Evolutionary conservation across 2,329 filamentous ascomycete genomes (phyloP).

Genomic region (Fusarium fujikuroi): DNA sequence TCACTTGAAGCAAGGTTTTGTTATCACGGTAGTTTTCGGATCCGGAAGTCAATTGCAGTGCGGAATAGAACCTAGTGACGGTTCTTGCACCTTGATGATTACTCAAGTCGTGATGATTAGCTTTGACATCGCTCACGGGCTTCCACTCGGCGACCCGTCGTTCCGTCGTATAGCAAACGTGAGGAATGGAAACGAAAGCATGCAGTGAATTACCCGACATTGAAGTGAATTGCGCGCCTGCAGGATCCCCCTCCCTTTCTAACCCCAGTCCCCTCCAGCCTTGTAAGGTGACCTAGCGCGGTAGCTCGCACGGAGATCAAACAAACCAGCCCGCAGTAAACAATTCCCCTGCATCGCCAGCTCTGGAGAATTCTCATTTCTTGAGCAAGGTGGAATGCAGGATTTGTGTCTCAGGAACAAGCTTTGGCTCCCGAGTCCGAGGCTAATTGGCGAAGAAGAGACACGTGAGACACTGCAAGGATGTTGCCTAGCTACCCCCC

Average conservation of each 20-base stretch:
- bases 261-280: background rate
- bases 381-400: background rate
- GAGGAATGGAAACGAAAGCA: background rate
- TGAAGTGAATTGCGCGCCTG: background rate
- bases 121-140: background rate
- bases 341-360: background rate
- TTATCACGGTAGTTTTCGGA: background rate
- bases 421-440: background rate
- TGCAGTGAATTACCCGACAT: background rate
- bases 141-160: background rate
- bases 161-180: background rate
- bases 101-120: background rate
- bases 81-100: background rate
- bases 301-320: background rate
- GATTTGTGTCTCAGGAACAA: background rate
- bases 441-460: background rate
- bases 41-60: background rate
- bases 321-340: background rate
- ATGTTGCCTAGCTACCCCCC: background rate
- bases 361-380: background rate
- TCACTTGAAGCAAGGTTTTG: background rate
- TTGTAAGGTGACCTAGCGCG: background rate
- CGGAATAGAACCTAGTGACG: background rate
- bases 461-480: conserved; percentile 4
- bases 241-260: background rate